Evolutionary conservation across 371 early-diverging fungal genomes (phyloP), one percentile per base, ranked within the genome.

Genomic region (Zancudomyces culisetae): DNA sequence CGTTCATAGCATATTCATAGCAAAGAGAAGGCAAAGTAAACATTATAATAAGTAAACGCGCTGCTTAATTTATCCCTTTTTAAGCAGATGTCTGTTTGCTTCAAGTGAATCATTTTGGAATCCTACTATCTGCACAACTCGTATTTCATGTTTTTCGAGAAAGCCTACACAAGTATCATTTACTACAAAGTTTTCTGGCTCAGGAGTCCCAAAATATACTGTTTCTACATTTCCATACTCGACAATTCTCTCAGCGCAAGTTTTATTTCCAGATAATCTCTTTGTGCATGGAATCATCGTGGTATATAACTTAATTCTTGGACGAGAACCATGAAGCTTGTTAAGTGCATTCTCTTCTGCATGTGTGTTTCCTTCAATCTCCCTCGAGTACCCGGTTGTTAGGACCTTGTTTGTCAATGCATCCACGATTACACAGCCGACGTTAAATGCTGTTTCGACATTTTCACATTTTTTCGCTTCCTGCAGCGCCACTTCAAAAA

Each of bases 251-350:
- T 49, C 4, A 0, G 53, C 52, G 21, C 66, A 65, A 0, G 68
- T 56, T 8, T 19, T 18, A 43, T 67, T 62, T 4, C 66, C 69
- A 1, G 68, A 59, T 0, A 69, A 43, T 3, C 66, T 53, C 27
- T n/a, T 29, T 0, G 69, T 64, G 45, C 66, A 66, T 0, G 66
- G 66, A 23, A 68, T 68, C 66, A 66, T 66, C 1, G 66, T 66
- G 2, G 66, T 66, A 42, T 67, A 66, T 45, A 66, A 35, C 6
- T 24, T 13, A 0, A 42, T 22, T 6, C 27, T 24, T n/a, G 22
- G 21, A 15, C 19, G 15, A 0, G 19, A 39, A n/a, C 45, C 22
- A 10, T 26, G 18, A 2, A 57, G 42, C 19, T 52, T 18, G 18
- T 24, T 13, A 13, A 64, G 52, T 15, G 66, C 69, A 39, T 67